Base-by-base conservation (phyloP, 441 rosid species). In the Adansonia madagascariensis region DNA sequence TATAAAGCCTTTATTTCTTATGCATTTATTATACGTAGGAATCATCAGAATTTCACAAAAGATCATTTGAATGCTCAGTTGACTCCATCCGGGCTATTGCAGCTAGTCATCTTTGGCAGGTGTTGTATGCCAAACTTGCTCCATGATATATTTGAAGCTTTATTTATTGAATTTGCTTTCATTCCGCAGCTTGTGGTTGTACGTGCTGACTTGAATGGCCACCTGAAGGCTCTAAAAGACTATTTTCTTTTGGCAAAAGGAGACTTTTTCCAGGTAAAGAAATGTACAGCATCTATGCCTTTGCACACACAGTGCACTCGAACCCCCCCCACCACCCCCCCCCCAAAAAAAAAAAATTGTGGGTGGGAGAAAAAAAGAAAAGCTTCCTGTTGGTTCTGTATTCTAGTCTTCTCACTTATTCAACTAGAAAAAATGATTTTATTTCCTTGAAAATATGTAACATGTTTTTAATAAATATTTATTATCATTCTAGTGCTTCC, bases 91-190 rank as follows among this genome's bases (percentile, higher is more conserved):
- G 96, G 68, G 96, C 98, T 78, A 85, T 94, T 75, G 98, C 99
- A 63, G 98, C 98, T 57, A 88, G 98, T 86, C 98, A 94, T 91
- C 99, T 96, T 80, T 96, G 99, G 99, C 99, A 94, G 99, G 98
- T 90, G 82, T 83, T 80, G 79, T 71, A 39, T 75, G 55, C 14
- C 41, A 17, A 60, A 53, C 72, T 64, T 64, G 55, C 47, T 74
- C 18, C 75, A 73, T 55, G 52, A 70, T 74, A 80, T 61, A 50
- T 31, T 72, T 41, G 24, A 68, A 61, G 69, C 78, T 56, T 20
- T 46, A 70, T 53, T 66, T 73, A 53, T 73, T 67, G 44, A 67
- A 67, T 77, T 83, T 74, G 70, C 73, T 77, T 64, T 70, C 47
- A 75, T 85, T 81, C 52, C 83, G 81, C 92, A 94, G 98, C 99